These are phyloP conservation scores for Beta vulgaris DNA, from an alignment of 148 eudicot species.

Conservation along the genomic window DNA sequence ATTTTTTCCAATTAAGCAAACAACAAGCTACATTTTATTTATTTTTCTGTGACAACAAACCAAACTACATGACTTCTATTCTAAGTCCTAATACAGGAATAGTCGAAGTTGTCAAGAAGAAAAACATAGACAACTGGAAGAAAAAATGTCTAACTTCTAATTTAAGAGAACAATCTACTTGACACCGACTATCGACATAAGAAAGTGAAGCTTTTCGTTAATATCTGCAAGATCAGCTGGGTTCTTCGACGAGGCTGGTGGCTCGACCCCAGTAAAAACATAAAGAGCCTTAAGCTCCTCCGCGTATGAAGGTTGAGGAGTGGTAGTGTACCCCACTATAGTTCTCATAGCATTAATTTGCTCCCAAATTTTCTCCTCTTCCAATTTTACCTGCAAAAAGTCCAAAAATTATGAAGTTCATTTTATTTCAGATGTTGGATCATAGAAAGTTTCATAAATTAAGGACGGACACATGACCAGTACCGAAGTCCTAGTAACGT, in stretches of 20 bases:
- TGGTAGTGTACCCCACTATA: conserved; percentile 61
- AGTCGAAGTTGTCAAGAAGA: not conserved
- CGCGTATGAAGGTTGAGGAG: conserved; percentile 29
- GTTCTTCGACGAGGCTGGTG: conserved; percentile 39
- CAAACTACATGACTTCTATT: too few species aligned
- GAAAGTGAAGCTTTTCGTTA: conserved; percentile 49
- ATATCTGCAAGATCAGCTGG: conserved; percentile 38
- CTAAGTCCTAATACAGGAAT: not conserved
- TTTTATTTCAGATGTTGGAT: too few species aligned
- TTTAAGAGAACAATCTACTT: conserved; percentile 33
- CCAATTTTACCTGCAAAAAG: conserved; percentile 30
- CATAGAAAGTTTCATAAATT: too few species aligned
- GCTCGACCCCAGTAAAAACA: conserved; percentile 77
- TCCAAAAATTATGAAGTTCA: too few species aligned
- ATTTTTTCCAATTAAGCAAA: not conserved
- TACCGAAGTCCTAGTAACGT: too few species aligned
- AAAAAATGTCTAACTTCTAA: conserved; percentile 11
- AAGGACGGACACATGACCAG: too few species aligned
- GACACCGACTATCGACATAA: conserved; percentile 74
- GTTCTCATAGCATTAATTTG: conserved; percentile 50
- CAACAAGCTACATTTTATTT: not conserved
- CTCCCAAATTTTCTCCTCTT: conserved; percentile 56
- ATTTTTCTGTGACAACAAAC: not conserved
- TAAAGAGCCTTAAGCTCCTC: conserved; percentile 76
- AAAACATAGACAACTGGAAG: not conserved